Evolutionary conservation across 2,329 filamentous ascomycete genomes (phyloP).

Genomic region (Ophiocordyceps sinensis): DNA sequence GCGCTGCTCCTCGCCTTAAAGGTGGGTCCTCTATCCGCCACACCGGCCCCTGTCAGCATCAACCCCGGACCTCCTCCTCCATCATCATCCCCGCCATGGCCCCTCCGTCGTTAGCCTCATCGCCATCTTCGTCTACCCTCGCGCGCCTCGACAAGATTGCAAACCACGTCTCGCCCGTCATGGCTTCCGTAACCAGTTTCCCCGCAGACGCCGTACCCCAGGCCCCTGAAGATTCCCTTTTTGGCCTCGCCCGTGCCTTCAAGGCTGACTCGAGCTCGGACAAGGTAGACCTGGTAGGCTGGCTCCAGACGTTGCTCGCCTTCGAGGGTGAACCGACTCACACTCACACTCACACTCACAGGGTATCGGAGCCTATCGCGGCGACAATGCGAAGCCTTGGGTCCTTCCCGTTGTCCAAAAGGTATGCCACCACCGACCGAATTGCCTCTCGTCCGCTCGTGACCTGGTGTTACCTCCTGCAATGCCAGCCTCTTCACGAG

Average conservation of each 20-base stretch:
- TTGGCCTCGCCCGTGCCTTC: constrained; percentile 82
- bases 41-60: too few relatives aligned
- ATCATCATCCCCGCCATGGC: constrained; percentile 3
- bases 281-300: constrained; percentile 80
- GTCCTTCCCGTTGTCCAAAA: constrained; percentile 91
- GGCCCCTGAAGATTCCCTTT: constrained; percentile 89
- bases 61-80: too few relatives aligned
- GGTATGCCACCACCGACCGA: constrained; percentile 33
- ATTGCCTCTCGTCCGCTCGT: neutral
- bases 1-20: too few relatives aligned
- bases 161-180: constrained; percentile 53
- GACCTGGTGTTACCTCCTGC: too few relatives aligned
- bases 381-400: constrained; percentile 94
- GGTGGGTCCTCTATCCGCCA: too few relatives aligned
- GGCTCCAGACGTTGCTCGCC: too few relatives aligned
- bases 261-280: constrained; percentile 59
- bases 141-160: constrained; percentile 46
- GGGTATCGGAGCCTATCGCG: constrained; percentile 85
- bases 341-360: constrained; percentile 11
- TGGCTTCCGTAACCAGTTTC: constrained; percentile 47
- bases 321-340: neutral
- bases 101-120: constrained; percentile 12
- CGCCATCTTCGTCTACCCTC: constrained; percentile 31
- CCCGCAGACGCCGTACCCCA: constrained; percentile 65
- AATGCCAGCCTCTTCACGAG: neutral